Evolutionary conservation across 2,329 filamentous ascomycete genomes (phyloP).

Genomic region (Ascochyta viciae-villosae): DNA sequence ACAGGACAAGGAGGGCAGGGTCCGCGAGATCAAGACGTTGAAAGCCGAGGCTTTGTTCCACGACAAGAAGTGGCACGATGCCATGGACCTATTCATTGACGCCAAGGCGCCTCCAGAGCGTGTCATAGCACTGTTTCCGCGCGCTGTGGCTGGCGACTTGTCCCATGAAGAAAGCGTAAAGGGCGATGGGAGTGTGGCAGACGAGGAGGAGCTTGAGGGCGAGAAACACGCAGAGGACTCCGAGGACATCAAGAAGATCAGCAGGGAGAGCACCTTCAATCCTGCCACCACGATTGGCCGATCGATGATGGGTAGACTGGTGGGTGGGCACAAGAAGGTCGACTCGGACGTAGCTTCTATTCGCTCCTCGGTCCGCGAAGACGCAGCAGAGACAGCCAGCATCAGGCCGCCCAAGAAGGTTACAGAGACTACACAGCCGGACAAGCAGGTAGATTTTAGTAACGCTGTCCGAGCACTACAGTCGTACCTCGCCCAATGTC

Average conservation of each 20-base stretch:
- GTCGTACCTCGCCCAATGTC: constrained; percentile 86
- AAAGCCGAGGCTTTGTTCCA: constrained; percentile 89
- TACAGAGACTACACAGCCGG: constrained; percentile 55
- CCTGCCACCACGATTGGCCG: constrained; percentile 42
- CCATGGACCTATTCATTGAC: constrained; percentile 89
- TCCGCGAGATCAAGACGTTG: constrained; percentile 86
- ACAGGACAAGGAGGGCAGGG: constrained; percentile 77
- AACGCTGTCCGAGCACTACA: constrained; percentile 83
- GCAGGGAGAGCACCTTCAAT: constrained; percentile 26
- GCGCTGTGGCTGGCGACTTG: constrained; percentile 80
- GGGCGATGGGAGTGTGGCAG: constrained; percentile 49
- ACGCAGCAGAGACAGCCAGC: constrained; percentile 64
- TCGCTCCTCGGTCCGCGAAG: constrained; percentile 62
- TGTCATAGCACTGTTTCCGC: constrained; percentile 85
- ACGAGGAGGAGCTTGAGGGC: constrained; percentile 36
- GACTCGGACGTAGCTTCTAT: constrained; percentile 65
- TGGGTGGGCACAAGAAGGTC: constrained; percentile 54
- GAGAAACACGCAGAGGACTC: constrained; percentile 29
- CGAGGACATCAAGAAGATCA: constrained; percentile 27
- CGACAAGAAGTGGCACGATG: constrained; percentile 80
- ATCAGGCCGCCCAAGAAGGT: constrained; percentile 52
- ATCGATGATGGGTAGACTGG: constrained; percentile 57
- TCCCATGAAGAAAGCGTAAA: constrained; percentile 67
- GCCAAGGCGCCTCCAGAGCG: constrained; percentile 88
- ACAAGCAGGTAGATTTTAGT: constrained; percentile 69